These are phyloP conservation scores for Yamadazyma endophytica DNA, from an alignment of 805 yeast species.

Conservation along the genomic window DNA sequence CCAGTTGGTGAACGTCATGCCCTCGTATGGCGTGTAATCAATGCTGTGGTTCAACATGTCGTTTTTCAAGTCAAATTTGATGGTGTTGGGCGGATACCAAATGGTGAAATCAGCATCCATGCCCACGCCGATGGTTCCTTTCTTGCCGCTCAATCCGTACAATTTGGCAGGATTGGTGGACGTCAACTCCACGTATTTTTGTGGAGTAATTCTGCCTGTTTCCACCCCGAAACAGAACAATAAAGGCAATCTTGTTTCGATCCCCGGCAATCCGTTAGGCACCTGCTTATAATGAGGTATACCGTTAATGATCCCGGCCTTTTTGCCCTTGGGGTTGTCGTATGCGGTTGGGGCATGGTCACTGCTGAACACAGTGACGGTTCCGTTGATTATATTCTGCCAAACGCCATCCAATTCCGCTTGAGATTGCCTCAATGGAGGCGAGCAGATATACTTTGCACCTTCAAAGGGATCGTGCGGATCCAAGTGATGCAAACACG, in stretches of 20 bases:
- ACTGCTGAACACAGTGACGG: conserved; percentile 42
- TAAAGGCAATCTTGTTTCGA: conserved; percentile 44
- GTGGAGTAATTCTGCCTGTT: conserved; percentile 34
- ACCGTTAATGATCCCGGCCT: conserved; percentile 36
- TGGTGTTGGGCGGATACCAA: conserved; percentile 40
- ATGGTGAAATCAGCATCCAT: conserved; percentile 46
- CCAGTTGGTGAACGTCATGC: conserved; percentile 40
- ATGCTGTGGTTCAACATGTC: conserved; percentile 30
- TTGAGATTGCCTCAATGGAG: conserved; percentile 41
- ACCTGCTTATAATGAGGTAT: conserved; percentile 38
- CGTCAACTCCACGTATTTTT: conserved; percentile 42
- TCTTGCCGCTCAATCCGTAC: conserved; percentile 37
- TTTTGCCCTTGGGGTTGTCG: conserved; percentile 40
- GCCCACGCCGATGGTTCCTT: conserved; percentile 44
- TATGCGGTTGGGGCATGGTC: conserved; percentile 47
- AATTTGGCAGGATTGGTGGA: conserved; percentile 44
- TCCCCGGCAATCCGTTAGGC: conserved; percentile 49
- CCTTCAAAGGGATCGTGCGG: conserved; percentile 37
- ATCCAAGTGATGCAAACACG: conserved; percentile 6
- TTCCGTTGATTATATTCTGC: conserved; percentile 43
- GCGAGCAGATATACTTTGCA: conserved; percentile 49
- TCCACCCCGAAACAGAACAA: conserved; percentile 42
- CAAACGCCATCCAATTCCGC: conserved; percentile 42
- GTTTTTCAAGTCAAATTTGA: conserved; percentile 16
- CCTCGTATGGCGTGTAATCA: conserved; percentile 39